Percentiles rank a stretch among this genome's conserved stretches.
Conservation (phyloP, 2,329 filamentous ascomycete genomes). For the Penicillium aurantiogriseum region DNA sequence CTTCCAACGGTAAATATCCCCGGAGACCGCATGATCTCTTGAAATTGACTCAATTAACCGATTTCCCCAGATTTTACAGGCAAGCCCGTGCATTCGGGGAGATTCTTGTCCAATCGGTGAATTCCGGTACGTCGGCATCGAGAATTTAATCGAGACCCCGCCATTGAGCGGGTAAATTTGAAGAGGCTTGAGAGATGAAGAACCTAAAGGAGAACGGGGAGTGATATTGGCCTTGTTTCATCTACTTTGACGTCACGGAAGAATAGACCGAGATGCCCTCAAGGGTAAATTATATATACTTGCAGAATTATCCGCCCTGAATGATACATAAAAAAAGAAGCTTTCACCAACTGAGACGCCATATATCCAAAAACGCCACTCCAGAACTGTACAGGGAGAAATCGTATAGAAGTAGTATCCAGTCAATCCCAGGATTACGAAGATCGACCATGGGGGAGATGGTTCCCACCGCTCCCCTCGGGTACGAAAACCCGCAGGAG, state of each 20-base stretch:
- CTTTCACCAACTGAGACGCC: not conserved
- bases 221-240: not conserved
- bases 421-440: not conserved
- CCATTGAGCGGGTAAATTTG: not conserved
- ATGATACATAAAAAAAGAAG: not conserved
- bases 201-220: not conserved
- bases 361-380: not conserved
- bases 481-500: not conserved
- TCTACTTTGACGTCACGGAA: not conserved
- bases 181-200: not conserved
- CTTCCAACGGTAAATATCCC: not conserved
- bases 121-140: not conserved
- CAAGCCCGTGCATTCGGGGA: not conserved
- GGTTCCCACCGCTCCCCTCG: not conserved
- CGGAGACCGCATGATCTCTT: not conserved
- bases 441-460: not conserved
- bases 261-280: not conserved
- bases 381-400: not conserved
- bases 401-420: not conserved
- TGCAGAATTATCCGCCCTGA: not conserved
- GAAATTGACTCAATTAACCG: slow-evolving; percentile 4
- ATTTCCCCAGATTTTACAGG: slow-evolving; percentile 7
- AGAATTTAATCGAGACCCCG: not conserved
- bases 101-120: slow-evolving; percentile 1
- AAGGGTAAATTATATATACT: not conserved